phyloP scores from a whole-genome alignment of 495 filamentous ascomycete species.

The Aspergillus egyptiacus region DNA sequence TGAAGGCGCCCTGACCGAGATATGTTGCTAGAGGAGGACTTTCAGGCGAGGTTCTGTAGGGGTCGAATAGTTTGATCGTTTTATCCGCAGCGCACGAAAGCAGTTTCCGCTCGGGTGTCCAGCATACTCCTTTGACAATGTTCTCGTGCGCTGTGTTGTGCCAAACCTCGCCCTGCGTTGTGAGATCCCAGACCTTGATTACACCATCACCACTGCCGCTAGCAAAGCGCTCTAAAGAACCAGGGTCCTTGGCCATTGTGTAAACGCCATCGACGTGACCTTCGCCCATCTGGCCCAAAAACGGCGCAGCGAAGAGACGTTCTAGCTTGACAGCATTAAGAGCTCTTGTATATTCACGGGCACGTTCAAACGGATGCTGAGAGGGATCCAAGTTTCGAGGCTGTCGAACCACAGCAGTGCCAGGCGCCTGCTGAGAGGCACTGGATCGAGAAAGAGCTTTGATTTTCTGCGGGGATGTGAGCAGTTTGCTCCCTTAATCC shows the following conservation, averaged over 20 bases:
- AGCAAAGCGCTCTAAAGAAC: constrained; percentile 62
- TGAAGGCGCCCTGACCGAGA: constrained; percentile 75
- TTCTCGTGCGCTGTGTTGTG: constrained; percentile 75
- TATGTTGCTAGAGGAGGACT: constrained; percentile 69
- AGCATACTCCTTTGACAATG: constrained; percentile 86
- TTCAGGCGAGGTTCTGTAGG: constrained; percentile 63
- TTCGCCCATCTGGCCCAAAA: constrained; percentile 76
- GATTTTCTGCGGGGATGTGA: constrained; percentile 59
- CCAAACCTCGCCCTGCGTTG: constrained; percentile 72
- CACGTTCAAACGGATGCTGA: constrained; percentile 90
- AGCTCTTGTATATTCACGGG: constrained; percentile 83
- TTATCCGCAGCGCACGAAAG: constrained; percentile 86
- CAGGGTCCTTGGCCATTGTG: constrained; percentile 63
- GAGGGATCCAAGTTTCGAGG: constrained; percentile 88
- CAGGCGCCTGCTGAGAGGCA: constrained; percentile 71
- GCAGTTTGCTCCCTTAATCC: neutral
- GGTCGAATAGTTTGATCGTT: constrained; percentile 85
- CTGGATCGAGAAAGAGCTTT: constrained; percentile 81
- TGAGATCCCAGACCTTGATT: constrained; percentile 90
- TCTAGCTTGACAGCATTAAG: constrained; percentile 91
- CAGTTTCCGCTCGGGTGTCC: constrained; percentile 76
- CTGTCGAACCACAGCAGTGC: constrained; percentile 63
- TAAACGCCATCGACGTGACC: constrained; percentile 95
- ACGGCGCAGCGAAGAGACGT: constrained; percentile 92
- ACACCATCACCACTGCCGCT: constrained; percentile 81